Conservation (phyloP, 176 grass and related monocot species). For the sorghum (Sorghum bicolor) region Sorghum_bicolor_NCBIv3 NC_012877.2:9300001-9300500, state of each 20-base stretch:
- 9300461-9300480: not conserved
- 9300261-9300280: slow-evolving; percentile 97
- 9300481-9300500: slow-evolving; percentile 6
- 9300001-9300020: not conserved
- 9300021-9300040: not conserved
- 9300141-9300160: not conserved
- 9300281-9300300: slow-evolving; percentile 99
- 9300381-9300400: slow-evolving; percentile 34
- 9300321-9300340: slow-evolving; percentile 96
- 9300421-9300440: slow-evolving; percentile 41
- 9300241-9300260: slow-evolving; percentile 30
- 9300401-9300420: slow-evolving; percentile 7
- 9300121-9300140: slow-evolving; percentile 1
- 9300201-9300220: not conserved
- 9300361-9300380: slow-evolving; percentile 56
- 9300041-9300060: not conserved
- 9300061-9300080: not conserved
- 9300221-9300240: slow-evolving; percentile 1
- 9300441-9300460: slow-evolving; percentile 18
- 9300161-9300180: slow-evolving; percentile 1
- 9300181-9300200: not conserved
- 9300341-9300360: slow-evolving; percentile 96
- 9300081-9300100: not conserved
- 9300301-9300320: slow-evolving; percentile 98
- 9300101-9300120: not conserved